Base-by-base conservation (phyloP, 441 rosid genomes). In the Viola pubescens region DNA sequence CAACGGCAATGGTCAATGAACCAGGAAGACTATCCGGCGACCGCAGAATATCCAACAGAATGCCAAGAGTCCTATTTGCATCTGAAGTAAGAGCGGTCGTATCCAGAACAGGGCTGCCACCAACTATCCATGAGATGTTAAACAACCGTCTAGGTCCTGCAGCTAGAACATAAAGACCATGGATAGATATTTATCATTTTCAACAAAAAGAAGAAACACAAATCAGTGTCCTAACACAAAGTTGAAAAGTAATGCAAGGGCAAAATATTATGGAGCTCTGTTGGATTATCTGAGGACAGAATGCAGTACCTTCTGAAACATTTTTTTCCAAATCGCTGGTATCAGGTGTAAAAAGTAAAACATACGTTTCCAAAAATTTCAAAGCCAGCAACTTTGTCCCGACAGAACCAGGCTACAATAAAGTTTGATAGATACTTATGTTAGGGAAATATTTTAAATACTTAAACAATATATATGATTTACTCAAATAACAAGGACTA, bases 321-420 rank as follows among this genome's bases (percentile, higher is more conserved):
- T 60, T 44, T 48, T 73, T 81, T 64, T 79, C 96, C 64, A 80
- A 70, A 62, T 87, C 91, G 74, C 67, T 74, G 70, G 77, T 63
- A 63, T 91, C 92, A 14, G 91, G 67, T 57, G 96, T 85, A 77
- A 94, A 94, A 58, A 83, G 88, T 66, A 91, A 75, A 56, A 91
- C 66, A 71, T 75, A 81, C 6, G 75, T 89, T 80, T 94, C 96
- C 95, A 94, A 77, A 77, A 91, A 94, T 79, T 91, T 94, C 70
- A 89, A 73, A 10, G 96, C 89, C 79, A 83, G 75, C 86, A 94
- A 69, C 84, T 72, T 85, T 59, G 79, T 79, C 61, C 96, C 85
- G 62, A 87, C 76, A 50, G 73, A 70, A 63, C 94, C 97, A 76
- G 91, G 89, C 99, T 94, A 76, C 81, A 77, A 48, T 62, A 61